Base-by-base conservation (phyloP, 106 monocot genomes). In the Dioscorea alata region DNA sequence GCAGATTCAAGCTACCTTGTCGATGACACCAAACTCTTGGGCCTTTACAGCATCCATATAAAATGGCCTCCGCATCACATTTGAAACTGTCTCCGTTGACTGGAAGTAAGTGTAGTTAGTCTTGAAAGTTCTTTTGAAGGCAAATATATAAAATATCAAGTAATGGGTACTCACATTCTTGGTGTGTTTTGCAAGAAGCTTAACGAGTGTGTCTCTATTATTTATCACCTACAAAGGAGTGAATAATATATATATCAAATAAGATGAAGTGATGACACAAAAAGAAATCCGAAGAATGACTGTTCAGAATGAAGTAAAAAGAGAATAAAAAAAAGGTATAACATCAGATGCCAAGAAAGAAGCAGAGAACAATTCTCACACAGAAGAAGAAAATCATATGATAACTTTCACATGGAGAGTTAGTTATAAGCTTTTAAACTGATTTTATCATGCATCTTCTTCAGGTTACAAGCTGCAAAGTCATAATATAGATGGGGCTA, bases 21-120 rank as follows among this genome's bases (percentile, higher is more conserved):
- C 96, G 59, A 97, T 81, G 60, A 92, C 91, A 42, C 96, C 96
- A 63, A 97, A 97, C 62, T 97, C 86, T 63, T 84, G 74, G 23
- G 96, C 96, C 74, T 80, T 86, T n/a, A 84, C 13, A 5, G 92
- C 82, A 64, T 97, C 84, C 96, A 97, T 97, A 64, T 89, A 92
- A 74, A 78, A 92, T 65, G 86, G 84, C 32, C 85, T 82, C 15
- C 77, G 77, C 96, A 97, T 97, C 63, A 84, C 67, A 65, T 92
- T 80, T 4, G 85, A 81, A 68, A 97, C 80, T 35, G 62, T 71
- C 71, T 92, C 96, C 48, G 77, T 70, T 16, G 92, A 64, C 92
- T 92, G 71, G 67, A 18, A 31, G 69, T 58, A 3, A 64, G 19
- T 31, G 49, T 15, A n/a, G 42, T 80, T 35, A 71, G 68, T 60